phyloP scores from a whole-genome alignment of 805 yeast genomes.

The Candida stauntonica region DNA sequence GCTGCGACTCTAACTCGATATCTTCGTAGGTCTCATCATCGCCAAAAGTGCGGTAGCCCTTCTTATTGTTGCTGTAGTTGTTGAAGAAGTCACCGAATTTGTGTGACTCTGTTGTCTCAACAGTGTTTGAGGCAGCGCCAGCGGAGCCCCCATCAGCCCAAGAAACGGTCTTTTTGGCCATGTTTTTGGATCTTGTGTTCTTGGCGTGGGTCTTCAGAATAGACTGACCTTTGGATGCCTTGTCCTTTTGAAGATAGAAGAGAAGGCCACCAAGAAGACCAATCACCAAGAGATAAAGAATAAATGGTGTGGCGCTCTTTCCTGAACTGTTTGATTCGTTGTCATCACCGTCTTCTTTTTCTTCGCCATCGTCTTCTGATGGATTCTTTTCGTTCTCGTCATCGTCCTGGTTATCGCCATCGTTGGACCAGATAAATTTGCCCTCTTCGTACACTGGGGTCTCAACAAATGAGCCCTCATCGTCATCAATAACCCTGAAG shows the following conservation, averaged over 20 bases:
- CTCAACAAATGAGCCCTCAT: conserved; percentile 17
- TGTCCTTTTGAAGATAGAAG: conserved; percentile 18
- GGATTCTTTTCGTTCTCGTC: background rate
- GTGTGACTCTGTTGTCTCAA: conserved; percentile 14
- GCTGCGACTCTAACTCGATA: conserved; percentile 20
- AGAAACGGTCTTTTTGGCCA: conserved; percentile 30
- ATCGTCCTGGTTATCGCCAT: conserved; percentile 5
- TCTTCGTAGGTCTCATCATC: conserved; percentile 15
- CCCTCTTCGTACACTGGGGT: conserved; percentile 23
- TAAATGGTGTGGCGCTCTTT: conserved; percentile 23
- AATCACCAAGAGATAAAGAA: conserved; percentile 20
- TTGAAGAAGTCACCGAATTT: conserved; percentile 22
- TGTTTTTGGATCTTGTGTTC: conserved; percentile 3
- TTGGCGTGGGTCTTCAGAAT: conserved; percentile 18
- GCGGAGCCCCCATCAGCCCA: conserved; percentile 32
- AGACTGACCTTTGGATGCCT: conserved; percentile 17
- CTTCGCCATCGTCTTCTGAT: background rate
- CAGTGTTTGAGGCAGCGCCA: conserved; percentile 5
- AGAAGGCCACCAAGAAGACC: conserved; percentile 19
- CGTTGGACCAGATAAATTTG: conserved; percentile 9
- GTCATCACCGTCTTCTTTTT: conserved; percentile 4
- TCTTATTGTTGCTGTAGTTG: conserved; percentile 14
- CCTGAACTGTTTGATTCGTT: conserved; percentile 5
- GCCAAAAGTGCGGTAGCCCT: conserved; percentile 13
- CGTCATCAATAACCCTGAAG: conserved; percentile 16